Conservation (phyloP, 1,139 yeast genomes). For the Hansenula lynferdii region DNA sequence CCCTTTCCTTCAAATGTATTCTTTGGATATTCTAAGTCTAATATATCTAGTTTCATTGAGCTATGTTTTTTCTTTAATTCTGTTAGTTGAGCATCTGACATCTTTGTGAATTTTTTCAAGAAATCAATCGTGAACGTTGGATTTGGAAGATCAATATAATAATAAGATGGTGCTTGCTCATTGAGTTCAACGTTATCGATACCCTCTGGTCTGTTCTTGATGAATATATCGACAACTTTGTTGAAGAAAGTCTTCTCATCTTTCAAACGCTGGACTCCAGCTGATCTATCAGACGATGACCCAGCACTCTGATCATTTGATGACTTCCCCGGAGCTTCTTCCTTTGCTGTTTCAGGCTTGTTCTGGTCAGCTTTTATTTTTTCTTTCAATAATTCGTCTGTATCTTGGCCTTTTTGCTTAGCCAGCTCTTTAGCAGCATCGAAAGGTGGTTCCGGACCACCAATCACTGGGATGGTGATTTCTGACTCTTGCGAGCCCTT, state of each 20-base stretch:
- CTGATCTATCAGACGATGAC: not conserved
- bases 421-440: not conserved
- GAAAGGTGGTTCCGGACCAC: slow-evolving; percentile 2
- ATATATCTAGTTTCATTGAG: slow-evolving; percentile 15
- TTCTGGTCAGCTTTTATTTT: not conserved
- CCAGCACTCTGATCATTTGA: too few relatives aligned
- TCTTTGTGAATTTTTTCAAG: slow-evolving; percentile 15
- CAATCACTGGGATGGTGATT: not conserved
- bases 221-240: slow-evolving; percentile 15
- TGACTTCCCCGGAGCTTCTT: not conserved
- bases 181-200: slow-evolving; percentile 12
- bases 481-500: too few relatives aligned
- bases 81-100: slow-evolving; percentile 16
- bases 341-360: too few relatives aligned
- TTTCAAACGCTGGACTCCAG: not conserved
- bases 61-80: slow-evolving; percentile 19
- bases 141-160: slow-evolving; percentile 19
- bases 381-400: not conserved
- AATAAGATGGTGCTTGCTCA: slow-evolving; percentile 22
- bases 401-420: too few relatives aligned
- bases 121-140: slow-evolving; percentile 23
- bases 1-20: slow-evolving; percentile 50
- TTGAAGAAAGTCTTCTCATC: slow-evolving; percentile 10
- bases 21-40: slow-evolving; percentile 18
- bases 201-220: slow-evolving; percentile 18